phyloP scores from a whole-genome alignment of 2,329 filamentous ascomycete species.

The Xylariaceae sp. region DNA sequence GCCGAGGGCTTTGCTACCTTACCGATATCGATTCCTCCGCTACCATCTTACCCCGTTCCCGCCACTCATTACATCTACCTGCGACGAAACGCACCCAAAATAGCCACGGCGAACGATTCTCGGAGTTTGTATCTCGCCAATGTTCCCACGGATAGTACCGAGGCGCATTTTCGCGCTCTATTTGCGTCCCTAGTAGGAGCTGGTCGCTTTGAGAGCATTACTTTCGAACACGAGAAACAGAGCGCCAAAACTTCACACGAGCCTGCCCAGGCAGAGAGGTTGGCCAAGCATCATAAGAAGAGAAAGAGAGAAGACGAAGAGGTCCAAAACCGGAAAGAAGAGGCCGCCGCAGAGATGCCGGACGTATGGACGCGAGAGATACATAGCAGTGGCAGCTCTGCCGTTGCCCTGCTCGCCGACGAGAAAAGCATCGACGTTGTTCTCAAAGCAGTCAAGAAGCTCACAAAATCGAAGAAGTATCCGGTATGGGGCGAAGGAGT shows the following conservation, averaged over 20 bases:
- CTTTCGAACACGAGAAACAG: conserved; percentile 62
- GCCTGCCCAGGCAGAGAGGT: conserved; percentile 39
- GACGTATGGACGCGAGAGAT: conserved; percentile 67
- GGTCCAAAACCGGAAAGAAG: conserved; percentile 44
- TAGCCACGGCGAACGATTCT: conserved; percentile 65
- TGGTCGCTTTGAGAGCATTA: conserved; percentile 70
- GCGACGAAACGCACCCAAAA: conserved; percentile 74
- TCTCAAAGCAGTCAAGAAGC: conserved; percentile 66
- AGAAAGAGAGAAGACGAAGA: conserved; percentile 41
- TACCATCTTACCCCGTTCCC: conserved; percentile 56
- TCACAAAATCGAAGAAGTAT: conserved; percentile 52
- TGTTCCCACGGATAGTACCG: conserved; percentile 76
- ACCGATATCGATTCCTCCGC: conserved; percentile 59
- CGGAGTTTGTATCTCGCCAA: conserved; percentile 90
- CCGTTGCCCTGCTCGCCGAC: conserved; percentile 79
- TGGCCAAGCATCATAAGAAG: conserved; percentile 44
- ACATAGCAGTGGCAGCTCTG: conserved; percentile 69
- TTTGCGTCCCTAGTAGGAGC: conserved; percentile 71
- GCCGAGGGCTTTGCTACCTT: conserved; percentile 64
- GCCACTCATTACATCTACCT: conserved; percentile 82
- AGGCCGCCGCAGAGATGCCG: conserved; percentile 60
- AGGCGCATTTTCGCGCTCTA: conserved; percentile 67
- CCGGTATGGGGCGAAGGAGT: conserved; percentile 66
- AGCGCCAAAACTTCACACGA: conserved; percentile 36
- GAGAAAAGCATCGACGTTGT: conserved; percentile 69